phyloP scores from a whole-genome alignment of 352 stramenopile genomes.

The Phytophthora cajani region DNA sequence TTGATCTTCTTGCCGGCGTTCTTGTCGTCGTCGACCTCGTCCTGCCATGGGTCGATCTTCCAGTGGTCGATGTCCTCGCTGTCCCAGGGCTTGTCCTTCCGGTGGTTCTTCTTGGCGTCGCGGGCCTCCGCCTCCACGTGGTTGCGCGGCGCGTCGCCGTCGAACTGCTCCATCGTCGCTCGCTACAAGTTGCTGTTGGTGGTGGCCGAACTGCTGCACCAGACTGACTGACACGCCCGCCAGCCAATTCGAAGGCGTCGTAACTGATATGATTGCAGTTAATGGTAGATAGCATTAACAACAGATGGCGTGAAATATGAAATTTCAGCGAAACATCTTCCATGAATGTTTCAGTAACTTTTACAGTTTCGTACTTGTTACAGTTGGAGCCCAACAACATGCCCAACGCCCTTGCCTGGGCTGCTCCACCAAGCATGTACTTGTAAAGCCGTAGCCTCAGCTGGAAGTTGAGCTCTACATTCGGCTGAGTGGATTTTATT shows the following conservation, averaged over 20 bases:
- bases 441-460: no score
- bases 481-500: no score
- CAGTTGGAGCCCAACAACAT: not conserved
- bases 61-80: slow-evolving; percentile 98
- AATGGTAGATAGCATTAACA: not conserved
- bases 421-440: no score
- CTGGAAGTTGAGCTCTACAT: no score
- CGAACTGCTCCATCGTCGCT: slow-evolving; percentile 71
- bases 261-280: not conserved
- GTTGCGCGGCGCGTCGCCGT: slow-evolving; percentile 55
- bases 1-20: slow-evolving; percentile 65
- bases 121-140: slow-evolving; percentile 50
- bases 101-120: slow-evolving; percentile 93
- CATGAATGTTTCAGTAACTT: not conserved
- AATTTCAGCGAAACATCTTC: not conserved
- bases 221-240: slow-evolving; percentile 4
- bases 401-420: no score
- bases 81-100: slow-evolving; percentile 99
- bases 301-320: not conserved
- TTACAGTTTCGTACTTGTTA: not conserved
- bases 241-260: slow-evolving; percentile 25
- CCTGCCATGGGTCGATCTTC: slow-evolving; percentile 93
- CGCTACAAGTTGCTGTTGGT: not conserved
- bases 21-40: slow-evolving; percentile 86
- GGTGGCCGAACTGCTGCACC: not conserved